phyloP scores from a whole-genome alignment of 805 yeast species.

The Suhomyces sp. region DNA sequence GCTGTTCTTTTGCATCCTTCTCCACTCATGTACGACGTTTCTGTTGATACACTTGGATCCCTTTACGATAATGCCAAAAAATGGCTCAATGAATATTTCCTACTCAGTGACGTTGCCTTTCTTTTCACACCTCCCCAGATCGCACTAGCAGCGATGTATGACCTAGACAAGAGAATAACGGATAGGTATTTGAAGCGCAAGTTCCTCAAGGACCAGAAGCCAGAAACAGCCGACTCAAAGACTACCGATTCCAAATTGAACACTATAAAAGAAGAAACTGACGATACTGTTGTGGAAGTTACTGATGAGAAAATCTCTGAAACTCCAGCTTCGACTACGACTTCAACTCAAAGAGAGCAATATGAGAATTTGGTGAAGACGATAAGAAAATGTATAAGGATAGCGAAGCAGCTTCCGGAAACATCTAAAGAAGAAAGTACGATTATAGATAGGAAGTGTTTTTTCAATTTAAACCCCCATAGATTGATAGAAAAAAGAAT shows the following conservation, averaged over 20 bases:
- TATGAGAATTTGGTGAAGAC: slow-evolving; percentile 46
- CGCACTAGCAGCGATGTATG: slow-evolving; percentile 81
- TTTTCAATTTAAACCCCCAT: slow-evolving; percentile 60
- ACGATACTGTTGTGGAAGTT: slow-evolving; percentile 4
- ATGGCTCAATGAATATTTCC: slow-evolving; percentile 62
- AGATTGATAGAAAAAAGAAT: slow-evolving; percentile 47
- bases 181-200: slow-evolving; percentile 67
- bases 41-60: slow-evolving; percentile 56
- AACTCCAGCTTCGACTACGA: slow-evolving; percentile 10
- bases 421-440: slow-evolving; percentile 64
- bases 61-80: slow-evolving; percentile 70
- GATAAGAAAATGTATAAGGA: slow-evolving; percentile 48
- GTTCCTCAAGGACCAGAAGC: slow-evolving; percentile 35
- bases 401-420: slow-evolving; percentile 42
- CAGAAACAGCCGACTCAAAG: slow-evolving; percentile 7
- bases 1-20: slow-evolving; percentile 44
- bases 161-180: slow-evolving; percentile 61
- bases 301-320: slow-evolving; percentile 11
- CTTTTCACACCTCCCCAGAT: slow-evolving; percentile 92
- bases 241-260: too few species aligned
- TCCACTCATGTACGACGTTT: slow-evolving; percentile 45
- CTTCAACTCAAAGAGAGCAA: slow-evolving; percentile 22
- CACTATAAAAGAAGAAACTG: slow-evolving; percentile 2
- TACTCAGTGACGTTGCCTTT: slow-evolving; percentile 71
- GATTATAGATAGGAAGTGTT: slow-evolving; percentile 60